Conservation (phyloP, 768 basidiomycete genomes). For the Pholiota conissans region DNA sequence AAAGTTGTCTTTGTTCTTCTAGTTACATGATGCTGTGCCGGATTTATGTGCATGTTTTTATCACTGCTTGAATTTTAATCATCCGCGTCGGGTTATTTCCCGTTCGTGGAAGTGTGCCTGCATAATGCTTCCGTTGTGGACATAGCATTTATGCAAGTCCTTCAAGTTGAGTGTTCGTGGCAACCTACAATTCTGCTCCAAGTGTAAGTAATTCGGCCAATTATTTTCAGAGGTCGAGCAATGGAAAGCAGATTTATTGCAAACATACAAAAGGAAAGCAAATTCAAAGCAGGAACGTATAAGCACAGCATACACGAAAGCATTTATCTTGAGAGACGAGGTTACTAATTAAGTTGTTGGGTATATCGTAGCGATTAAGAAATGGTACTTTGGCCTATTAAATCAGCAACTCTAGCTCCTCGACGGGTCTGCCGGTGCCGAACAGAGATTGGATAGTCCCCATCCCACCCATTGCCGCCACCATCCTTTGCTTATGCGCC, state of each 20-base stretch:
- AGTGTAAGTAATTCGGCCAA: too few relatives aligned
- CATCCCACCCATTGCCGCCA: neutral
- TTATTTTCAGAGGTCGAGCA: too few relatives aligned
- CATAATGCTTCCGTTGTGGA: neutral
- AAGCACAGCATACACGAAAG: neutral
- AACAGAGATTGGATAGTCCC: neutral
- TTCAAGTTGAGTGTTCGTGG: too few relatives aligned
- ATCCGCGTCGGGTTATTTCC: neutral
- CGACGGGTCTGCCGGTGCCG: neutral
- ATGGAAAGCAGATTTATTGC: neutral
- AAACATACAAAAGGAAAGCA: neutral
- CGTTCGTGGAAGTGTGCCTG: slow-evolving; percentile 8
- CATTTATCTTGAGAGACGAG: too few relatives aligned
- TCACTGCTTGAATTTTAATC: neutral
- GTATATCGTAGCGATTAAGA: neutral
- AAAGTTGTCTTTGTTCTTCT: neutral
- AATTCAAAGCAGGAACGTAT: neutral
- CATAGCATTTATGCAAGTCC: too few relatives aligned
- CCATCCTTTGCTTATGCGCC: neutral
- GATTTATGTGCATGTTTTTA: neutral
- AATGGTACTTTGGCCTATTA: too few relatives aligned
- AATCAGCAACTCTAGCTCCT: neutral
- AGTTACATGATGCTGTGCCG: neutral
- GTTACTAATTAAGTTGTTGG: neutral
- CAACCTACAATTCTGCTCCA: too few relatives aligned